phyloP scores from a whole-genome alignment of 208 protist species.

The Trypanosoma mega region DNA sequence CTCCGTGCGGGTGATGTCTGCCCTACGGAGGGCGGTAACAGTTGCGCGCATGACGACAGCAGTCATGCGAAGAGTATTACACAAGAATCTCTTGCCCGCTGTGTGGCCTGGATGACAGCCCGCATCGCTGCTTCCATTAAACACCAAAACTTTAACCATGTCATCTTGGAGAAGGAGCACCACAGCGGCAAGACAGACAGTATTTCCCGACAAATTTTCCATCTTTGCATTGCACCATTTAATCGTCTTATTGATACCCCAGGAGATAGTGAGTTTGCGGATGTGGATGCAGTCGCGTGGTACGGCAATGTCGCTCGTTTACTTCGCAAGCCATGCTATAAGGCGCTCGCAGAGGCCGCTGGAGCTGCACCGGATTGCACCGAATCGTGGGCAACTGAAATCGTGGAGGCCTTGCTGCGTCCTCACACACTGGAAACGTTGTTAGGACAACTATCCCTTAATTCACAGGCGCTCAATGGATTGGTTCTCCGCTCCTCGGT shows the following conservation, averaged over 20 bases:
- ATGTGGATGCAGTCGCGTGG: constrained; percentile 51
- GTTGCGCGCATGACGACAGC: background rate
- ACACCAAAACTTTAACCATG: constrained; percentile 40
- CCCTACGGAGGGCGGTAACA: background rate
- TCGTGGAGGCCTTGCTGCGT: constrained; percentile 49
- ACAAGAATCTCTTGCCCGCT: constrained; percentile 61
- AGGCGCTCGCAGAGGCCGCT: constrained; percentile 19
- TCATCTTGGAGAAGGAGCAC: constrained; percentile 37
- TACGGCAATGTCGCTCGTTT: constrained; percentile 24
- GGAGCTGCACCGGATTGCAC: background rate
- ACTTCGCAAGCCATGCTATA: constrained; percentile 32
- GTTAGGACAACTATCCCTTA: constrained; percentile 66
- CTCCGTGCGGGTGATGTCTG: constrained; percentile 24
- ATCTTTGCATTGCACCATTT: constrained; percentile 48
- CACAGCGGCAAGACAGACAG: constrained; percentile 22
- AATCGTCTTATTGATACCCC: constrained; percentile 73
- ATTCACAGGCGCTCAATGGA: constrained; percentile 70
- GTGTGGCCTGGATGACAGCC: constrained; percentile 50
- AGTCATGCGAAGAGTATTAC: constrained; percentile 51
- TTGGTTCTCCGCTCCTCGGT: constrained; percentile 8
- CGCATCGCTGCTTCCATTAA: constrained; percentile 49
- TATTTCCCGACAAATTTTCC: constrained; percentile 63
- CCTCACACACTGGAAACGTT: constrained; percentile 62
- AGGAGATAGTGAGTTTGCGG: constrained; percentile 35
- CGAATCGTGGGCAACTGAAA: constrained; percentile 38